Evolutionary conservation across 2,329 filamentous ascomycete species (phyloP).

Genomic region (Cercospora citrullina): DNA sequence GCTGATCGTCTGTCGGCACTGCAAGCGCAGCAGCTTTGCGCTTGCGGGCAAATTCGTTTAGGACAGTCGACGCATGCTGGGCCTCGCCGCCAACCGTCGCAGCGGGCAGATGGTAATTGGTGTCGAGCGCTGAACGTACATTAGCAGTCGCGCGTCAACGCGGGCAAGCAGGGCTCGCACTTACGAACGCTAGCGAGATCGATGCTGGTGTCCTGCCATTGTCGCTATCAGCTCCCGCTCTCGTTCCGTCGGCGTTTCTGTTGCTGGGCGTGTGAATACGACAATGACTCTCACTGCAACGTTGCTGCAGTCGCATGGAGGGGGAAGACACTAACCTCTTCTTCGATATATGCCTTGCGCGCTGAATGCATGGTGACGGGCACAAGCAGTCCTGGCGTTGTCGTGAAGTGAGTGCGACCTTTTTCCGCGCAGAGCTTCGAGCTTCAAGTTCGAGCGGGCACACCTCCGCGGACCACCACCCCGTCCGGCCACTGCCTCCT

Average conservation of each 20-base stretch:
- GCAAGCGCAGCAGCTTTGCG: conserved; percentile 82
- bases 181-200: conserved; percentile 64
- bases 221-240: conserved; percentile 31
- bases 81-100: conserved; percentile 66
- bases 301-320: neutral
- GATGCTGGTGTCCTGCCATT: conserved; percentile 56
- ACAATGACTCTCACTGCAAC: conserved; percentile 11
- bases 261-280: conserved; percentile 37
- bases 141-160: conserved; percentile 4
- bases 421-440: neutral
- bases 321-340: conserved; percentile 60
- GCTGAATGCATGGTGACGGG: conserved; percentile 64
- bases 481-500: neutral
- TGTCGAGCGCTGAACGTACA: conserved; percentile 61
- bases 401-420: neutral
- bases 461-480: neutral
- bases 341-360: conserved; percentile 91
- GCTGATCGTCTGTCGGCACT: conserved; percentile 89
- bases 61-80: conserved; percentile 80
- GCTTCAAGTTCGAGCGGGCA: neutral
- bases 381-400: neutral
- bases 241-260: conserved; percentile 11
- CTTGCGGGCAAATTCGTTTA: conserved; percentile 88
- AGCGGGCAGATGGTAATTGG: conserved; percentile 78
- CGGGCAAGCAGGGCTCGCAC: conserved; percentile 36